These are phyloP conservation scores for Myriangium duriaei DNA, from an alignment of 2,329 filamentous ascomycete species.

Conservation along the genomic window DNA sequence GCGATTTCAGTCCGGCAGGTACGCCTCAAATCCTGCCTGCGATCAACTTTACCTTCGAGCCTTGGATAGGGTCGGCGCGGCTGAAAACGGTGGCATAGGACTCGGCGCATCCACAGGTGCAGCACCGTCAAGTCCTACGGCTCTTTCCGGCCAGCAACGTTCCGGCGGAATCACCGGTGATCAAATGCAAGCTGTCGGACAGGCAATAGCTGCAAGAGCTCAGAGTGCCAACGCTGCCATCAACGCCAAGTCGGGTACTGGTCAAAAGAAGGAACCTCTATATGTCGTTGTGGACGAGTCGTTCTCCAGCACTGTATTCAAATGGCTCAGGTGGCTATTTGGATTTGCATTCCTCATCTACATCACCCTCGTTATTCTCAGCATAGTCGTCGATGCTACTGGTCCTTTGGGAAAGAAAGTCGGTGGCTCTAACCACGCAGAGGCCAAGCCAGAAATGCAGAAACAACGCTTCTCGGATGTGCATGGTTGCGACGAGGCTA, in stretches of 20 bases:
- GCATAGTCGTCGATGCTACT: conserved; percentile 69
- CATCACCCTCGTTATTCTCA: conserved; percentile 64
- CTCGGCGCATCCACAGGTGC: conserved; percentile 9
- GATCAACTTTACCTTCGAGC: conserved; percentile 71
- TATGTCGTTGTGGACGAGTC: conserved; percentile 95
- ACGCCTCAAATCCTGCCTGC: conserved; percentile 66
- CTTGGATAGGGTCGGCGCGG: conserved; percentile 47
- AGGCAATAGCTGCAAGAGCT: conserved; percentile 64
- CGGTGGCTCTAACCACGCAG: conserved; percentile 56
- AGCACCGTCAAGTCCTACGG: too few relatives aligned
- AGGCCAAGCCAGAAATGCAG: conserved; percentile 87
- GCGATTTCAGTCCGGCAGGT: conserved; percentile 74
- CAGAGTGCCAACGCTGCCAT: conserved; percentile 54
- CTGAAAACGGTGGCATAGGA: conserved; percentile 24
- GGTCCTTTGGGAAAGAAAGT: conserved; percentile 64
- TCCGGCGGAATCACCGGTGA: conserved; percentile 39
- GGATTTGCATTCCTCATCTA: conserved; percentile 71
- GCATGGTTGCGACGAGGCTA: conserved; percentile 94
- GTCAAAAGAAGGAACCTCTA: conserved; percentile 71
- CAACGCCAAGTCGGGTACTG: conserved; percentile 43
- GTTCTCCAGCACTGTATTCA: conserved; percentile 64
- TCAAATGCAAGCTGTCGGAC: conserved; percentile 65
- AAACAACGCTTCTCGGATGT: conserved; percentile 86
- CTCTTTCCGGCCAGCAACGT: conserved; percentile 12
- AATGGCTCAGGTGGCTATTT: conserved; percentile 79